phyloP scores from a whole-genome alignment of 1,284 basidiomycete genomes.

The Clitocybe nebularis region DNA sequence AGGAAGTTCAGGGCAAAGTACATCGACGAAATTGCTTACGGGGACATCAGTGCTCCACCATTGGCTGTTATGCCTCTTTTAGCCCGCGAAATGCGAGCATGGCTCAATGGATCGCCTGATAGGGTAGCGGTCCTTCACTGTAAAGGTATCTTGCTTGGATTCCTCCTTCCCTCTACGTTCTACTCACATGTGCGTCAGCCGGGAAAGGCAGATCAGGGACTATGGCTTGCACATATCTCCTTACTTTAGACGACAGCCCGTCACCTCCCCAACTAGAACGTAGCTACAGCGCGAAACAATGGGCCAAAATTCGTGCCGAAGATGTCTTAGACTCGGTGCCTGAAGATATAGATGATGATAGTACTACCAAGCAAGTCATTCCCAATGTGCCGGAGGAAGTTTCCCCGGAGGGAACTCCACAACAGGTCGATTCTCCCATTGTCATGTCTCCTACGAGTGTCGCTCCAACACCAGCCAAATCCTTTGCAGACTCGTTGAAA shows the following conservation, averaged over 20 bases:
- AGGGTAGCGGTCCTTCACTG: constrained; percentile 85
- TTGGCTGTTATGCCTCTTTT: constrained; percentile 76
- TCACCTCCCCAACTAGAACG: constrained; percentile 44
- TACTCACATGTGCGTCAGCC: constrained; percentile 38
- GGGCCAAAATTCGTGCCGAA: constrained; percentile 45
- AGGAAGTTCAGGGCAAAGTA: constrained; percentile 24
- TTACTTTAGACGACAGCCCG: constrained; percentile 51
- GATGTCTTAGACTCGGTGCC: constrained; percentile 46
- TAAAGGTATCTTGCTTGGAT: constrained; percentile 53
- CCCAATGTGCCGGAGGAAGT: constrained; percentile 3
- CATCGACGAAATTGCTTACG: constrained; percentile 8
- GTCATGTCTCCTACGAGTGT: not conserved
- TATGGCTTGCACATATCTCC: constrained; percentile 74
- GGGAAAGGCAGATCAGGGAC: constrained; percentile 83
- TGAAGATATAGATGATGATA: constrained; percentile 26
- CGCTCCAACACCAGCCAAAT: not conserved
- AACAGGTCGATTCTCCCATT: not conserved
- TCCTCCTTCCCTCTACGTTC: not conserved
- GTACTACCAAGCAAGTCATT: constrained; percentile 2
- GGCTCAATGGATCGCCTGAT: constrained; percentile 66
- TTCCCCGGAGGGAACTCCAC: not conserved
- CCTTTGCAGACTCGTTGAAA: constrained; percentile 40
- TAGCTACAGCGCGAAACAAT: constrained; percentile 45
- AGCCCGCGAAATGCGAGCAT: constrained; percentile 75
- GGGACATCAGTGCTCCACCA: constrained; percentile 63